Evolutionary conservation across 768 basidiomycete genomes (phyloP), one percentile per base, ranked within the genome.

Genomic region (Tricholoma terreum): DNA sequence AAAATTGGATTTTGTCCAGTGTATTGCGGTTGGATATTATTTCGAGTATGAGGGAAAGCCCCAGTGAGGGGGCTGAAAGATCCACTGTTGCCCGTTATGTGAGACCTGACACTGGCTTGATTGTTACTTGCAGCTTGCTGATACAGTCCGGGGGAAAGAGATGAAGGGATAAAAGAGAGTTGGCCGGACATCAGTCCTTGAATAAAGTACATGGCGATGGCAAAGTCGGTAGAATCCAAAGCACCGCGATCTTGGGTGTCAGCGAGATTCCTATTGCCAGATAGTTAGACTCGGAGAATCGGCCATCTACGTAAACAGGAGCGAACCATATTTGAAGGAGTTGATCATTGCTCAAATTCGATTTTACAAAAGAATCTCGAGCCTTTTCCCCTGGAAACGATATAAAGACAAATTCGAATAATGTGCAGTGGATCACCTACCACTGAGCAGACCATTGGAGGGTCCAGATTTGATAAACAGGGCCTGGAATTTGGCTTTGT

Each of bases 151-250:
- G 89, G 87, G 19, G 96, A 94, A 15, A 98, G 80, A 2, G 80
- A 74, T 6, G 81, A 71, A 34, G 94, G 94, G 50, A 95, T 80
- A 58, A 80, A 80, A 52, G 85, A 76, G 55, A 92, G 75, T 59
- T 87, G 82, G 55, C 83, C 83, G 53, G 88, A 84, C 94, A 98
- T 97, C 36, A 83, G 76, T n/a, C 84, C 88, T 72, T 98, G 94
- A 61, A 98, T 94, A 68, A 98, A 84, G 71, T 92, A 93, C 94
- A 97, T 95, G 38, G 89, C 97, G 66, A 99, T 85, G 58, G 90
- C 87, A 68, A 99, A 99, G 73, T 99, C 97, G 45, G 88, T 80
- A 14, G 85, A 76, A 70, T 99, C 97, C 58, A 99, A 85, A 11
- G 81, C 77, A 52, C 97, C 96, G 59, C 97, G 83, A 63, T 90